phyloP scores from a whole-genome alignment of 768 basidiomycete species.

The Ramaria rubella region DNA sequence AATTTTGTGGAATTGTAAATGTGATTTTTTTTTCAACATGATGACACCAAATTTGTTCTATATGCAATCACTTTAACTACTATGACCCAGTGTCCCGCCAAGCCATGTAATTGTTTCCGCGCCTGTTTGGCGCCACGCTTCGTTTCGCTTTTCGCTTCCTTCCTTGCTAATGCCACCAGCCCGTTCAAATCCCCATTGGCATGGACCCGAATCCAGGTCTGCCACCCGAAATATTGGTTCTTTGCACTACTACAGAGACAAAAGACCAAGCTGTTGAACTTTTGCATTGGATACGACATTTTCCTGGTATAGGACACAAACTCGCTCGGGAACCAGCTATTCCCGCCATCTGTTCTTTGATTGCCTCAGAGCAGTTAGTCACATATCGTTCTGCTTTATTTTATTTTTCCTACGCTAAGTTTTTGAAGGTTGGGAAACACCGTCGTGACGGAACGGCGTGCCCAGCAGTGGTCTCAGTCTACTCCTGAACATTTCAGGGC shows the following conservation, averaged over 20 bases:
- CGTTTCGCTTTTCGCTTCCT: too few species aligned
- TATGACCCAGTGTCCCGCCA: neutral
- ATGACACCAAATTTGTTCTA: neutral
- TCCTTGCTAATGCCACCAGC: constrained; percentile 1
- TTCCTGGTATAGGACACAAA: neutral
- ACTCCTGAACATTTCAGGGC: constrained; percentile 4
- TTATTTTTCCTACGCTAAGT: neutral
- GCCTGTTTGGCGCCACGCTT: constrained; percentile 4
- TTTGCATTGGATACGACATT: constrained; percentile 1
- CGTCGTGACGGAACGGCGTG: constrained; percentile 7
- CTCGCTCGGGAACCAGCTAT: constrained; percentile 6
- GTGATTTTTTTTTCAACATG: neutral
- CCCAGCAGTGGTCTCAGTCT: constrained; percentile 8
- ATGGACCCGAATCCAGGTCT: constrained; percentile 9
- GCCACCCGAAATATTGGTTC: constrained; percentile 8
- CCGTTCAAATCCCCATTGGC: neutral
- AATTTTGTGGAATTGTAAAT: neutral
- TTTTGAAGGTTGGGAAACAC: constrained; percentile 9
- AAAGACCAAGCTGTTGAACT: constrained; percentile 6
- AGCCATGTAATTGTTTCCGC: neutral
- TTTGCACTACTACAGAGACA: constrained; percentile 9
- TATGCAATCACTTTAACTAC: neutral
- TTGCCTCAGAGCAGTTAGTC: constrained; percentile 11
- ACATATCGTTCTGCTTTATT: neutral
- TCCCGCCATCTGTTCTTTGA: constrained; percentile 8